Conservation (phyloP, 176 grass and related monocot species). For the Puya raimondii region DNA sequence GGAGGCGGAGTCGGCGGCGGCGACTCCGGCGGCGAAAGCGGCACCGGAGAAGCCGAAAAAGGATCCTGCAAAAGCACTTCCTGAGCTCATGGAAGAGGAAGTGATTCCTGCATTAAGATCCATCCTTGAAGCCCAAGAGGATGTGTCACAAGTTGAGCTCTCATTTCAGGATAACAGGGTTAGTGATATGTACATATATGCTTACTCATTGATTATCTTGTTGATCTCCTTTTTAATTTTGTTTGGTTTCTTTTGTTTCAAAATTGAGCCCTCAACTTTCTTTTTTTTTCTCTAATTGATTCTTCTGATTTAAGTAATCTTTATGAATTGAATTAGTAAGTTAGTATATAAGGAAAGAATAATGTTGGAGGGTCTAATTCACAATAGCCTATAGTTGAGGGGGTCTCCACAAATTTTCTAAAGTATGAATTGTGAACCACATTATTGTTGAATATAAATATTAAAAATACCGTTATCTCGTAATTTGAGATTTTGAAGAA, state of each 20-base stretch:
- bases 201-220: too few relatives aligned
- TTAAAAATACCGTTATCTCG: too few relatives aligned
- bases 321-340: too few relatives aligned
- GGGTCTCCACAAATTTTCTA: too few relatives aligned
- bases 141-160: conserved; percentile 64
- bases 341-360: too few relatives aligned
- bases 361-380: too few relatives aligned
- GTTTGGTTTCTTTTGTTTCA: neutral
- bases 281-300: too few relatives aligned
- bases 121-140: conserved; percentile 55
- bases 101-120: conserved; percentile 67
- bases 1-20: conserved; percentile 21
- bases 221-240: neutral
- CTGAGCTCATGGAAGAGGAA: conserved; percentile 89
- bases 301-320: too few relatives aligned
- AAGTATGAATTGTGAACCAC: too few relatives aligned
- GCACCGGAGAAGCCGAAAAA: conserved; percentile 60
- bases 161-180: conserved; percentile 86
- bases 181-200: neutral
- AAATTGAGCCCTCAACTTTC: neutral
- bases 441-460: too few relatives aligned
- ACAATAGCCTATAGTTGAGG: too few relatives aligned
- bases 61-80: conserved; percentile 44
- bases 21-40: conserved; percentile 28
- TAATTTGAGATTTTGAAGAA: too few relatives aligned